Base-by-base conservation (phyloP, 75 land plant genomes). In the Cupressus sempervirens region DNA sequence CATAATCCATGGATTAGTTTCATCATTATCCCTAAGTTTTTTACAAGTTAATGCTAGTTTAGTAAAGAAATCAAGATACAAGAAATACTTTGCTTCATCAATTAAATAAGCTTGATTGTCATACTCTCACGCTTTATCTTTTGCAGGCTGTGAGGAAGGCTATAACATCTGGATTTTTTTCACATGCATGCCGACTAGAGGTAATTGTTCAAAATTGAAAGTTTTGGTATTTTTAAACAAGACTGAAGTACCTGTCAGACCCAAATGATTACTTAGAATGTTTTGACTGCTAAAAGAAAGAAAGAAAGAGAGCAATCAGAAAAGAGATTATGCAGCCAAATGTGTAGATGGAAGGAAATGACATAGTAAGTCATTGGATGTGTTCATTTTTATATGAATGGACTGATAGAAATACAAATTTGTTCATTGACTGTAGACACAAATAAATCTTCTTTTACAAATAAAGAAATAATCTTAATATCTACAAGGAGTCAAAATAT, bases 81-180 rank as follows among this genome's bases (percentile, higher is more conserved):
- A 20, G 23, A 18, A 62, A 62, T 62, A 23, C 2, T 43, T 36
- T 79, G 0, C 40, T 8, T 15, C 13, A 80, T n/a, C 72, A 11
- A 65, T 82, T 36, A 52, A 32, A 68, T 68, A 43, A 30, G 70
- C 40, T n/a, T 41, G 72, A 32, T 20, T 16, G 62, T 54, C 23
- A 83, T 48, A 54, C 54, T 81, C 45, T 58, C n/a, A 82, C 29
- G 18, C 3, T 7, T 53, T 82, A 72, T 62, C 85, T 38, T 77
- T 30, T 84, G 81, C 91, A 96, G 96, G 88, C 87, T 4, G 83
- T 97, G 32, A 86, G 91, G 38, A 95, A 93, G 88, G 94, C 99
- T 45, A 84, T 97, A 30, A 91, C 93, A 87, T 91, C 96, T 82
- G 99, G 99, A 30, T 97, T 93, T 88, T 97, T 97, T 88, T 89